Evolutionary conservation across 2,329 filamentous ascomycete genomes (phyloP).

Genomic region (Esteya vermicola): DNA sequence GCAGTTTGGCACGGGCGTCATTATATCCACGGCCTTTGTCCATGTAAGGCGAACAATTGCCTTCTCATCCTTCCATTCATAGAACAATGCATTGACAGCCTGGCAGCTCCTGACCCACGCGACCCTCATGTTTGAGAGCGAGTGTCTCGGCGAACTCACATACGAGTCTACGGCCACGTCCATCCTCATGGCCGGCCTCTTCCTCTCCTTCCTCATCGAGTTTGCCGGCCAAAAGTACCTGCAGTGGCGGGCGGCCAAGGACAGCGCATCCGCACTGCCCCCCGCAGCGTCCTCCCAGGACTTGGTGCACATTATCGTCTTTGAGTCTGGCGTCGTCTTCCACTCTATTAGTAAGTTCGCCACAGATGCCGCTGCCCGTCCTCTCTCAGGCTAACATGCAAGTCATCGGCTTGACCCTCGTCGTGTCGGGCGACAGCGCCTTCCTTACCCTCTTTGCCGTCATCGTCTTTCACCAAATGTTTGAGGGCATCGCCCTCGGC

Average conservation of each 20-base stretch:
- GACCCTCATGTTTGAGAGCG: constrained; percentile 55
- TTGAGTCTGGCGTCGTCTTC: constrained; percentile 63
- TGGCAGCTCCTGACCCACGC: constrained; percentile 57
- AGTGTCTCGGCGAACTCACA: constrained; percentile 49
- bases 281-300: constrained; percentile 21
- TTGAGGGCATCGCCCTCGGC: constrained; percentile 63
- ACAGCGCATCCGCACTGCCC: constrained; percentile 33
- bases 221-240: constrained; percentile 33
- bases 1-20: constrained; percentile 61
- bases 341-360: constrained; percentile 49
- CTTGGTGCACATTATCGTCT: constrained; percentile 49
- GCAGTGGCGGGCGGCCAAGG: background rate
- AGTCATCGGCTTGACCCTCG: constrained; percentile 51
- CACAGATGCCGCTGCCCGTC: background rate
- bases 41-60: no score
- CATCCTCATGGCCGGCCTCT: constrained; percentile 60
- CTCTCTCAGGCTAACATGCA: background rate
- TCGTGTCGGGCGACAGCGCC: constrained; percentile 41
- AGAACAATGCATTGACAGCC: no score
- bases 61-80: no score
- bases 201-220: constrained; percentile 59
- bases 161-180: constrained; percentile 59
- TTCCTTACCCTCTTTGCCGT: constrained; percentile 48
- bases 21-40: constrained; percentile 57
- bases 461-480: constrained; percentile 66